phyloP scores from a whole-genome alignment of 495 filamentous ascomycete species.

The Physcia stellaris region DNA sequence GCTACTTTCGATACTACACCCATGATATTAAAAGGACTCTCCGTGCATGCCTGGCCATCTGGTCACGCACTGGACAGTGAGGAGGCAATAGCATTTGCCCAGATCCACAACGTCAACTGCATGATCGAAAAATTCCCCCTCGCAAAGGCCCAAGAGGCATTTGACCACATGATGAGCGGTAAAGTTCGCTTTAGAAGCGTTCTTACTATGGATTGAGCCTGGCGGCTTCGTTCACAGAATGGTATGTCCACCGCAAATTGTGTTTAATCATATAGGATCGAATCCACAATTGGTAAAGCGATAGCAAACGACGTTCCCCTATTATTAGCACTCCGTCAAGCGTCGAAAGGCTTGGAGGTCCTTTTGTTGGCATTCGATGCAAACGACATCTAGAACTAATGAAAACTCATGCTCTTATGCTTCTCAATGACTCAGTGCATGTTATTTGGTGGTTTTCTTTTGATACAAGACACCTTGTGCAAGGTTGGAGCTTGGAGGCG shows the following conservation, averaged over 20 bases:
- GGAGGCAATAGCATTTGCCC: slow-evolving; percentile 47
- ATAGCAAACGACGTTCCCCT: too few relatives aligned
- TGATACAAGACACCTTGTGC: too few relatives aligned
- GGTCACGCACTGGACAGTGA: slow-evolving; percentile 49
- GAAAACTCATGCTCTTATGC: neutral
- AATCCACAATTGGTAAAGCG: neutral
- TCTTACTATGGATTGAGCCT: slow-evolving; percentile 28
- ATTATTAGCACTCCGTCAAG: neutral
- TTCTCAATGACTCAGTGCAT: too few relatives aligned
- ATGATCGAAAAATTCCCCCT: slow-evolving; percentile 49
- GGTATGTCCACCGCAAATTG: neutral
- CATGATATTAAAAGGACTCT: slow-evolving; percentile 34
- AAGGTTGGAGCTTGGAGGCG: too few relatives aligned
- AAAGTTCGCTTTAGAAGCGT: slow-evolving; percentile 32
- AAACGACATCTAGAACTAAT: neutral
- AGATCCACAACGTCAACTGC: slow-evolving; percentile 42
- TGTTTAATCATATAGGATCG: neutral
- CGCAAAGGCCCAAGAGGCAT: slow-evolving; percentile 33
- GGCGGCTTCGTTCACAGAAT: neutral
- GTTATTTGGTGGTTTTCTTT: too few relatives aligned
- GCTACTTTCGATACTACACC: slow-evolving; percentile 35
- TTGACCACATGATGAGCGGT: slow-evolving; percentile 28
- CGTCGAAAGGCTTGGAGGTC: neutral
- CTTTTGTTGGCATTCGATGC: neutral
- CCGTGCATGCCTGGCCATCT: slow-evolving; percentile 44